Percentiles rank a stretch among this genome's conserved stretches.
phyloP scores from a whole-genome alignment of 73 alveolate genomes.

The Blepharisma japonicum region DNA sequence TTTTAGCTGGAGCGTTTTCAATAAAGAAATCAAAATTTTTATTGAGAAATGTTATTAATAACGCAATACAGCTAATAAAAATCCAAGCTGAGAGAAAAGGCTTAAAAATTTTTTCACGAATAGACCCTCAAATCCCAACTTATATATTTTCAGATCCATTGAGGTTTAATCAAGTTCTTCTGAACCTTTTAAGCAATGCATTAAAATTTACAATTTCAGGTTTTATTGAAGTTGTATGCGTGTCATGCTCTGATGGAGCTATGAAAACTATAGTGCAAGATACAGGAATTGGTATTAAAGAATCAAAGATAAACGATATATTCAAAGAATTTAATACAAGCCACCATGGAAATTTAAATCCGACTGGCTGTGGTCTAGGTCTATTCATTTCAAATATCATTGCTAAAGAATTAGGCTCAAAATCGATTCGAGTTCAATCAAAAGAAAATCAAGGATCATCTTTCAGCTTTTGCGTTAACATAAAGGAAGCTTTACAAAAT shows the following conservation, averaged over 20 bases:
- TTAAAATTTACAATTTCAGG: slow-evolving; percentile 49
- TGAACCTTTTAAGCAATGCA: slow-evolving; percentile 45
- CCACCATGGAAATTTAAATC: background rate
- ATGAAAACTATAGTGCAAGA: background rate
- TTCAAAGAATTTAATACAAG: background rate
- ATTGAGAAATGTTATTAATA: slow-evolving; percentile 24
- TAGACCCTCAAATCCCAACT: slow-evolving; percentile 12
- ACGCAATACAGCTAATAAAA: slow-evolving; percentile 20
- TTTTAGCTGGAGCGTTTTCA: slow-evolving; percentile 32
- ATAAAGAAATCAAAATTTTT: slow-evolving; percentile 1
- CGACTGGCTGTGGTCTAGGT: slow-evolving; percentile 10
- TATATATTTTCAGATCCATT: slow-evolving; percentile 30
- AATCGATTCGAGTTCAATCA: background rate
- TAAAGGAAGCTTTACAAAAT: no score
- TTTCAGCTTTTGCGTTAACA: background rate
- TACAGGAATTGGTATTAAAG: background rate
- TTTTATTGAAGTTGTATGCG: background rate
- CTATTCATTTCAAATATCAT: background rate
- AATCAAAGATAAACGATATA: background rate
- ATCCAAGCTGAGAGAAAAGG: slow-evolving; percentile 41
- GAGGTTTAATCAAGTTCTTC: slow-evolving; percentile 39
- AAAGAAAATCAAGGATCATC: background rate
- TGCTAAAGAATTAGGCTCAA: background rate
- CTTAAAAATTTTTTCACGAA: slow-evolving; percentile 13
- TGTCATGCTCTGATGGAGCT: background rate